A percentile compares a stretch with the other conserved stretches of the same genome.
phyloP scores from a whole-genome alignment of 768 basidiomycete genomes.

The Candolleomyces aberdarensis region DNA sequence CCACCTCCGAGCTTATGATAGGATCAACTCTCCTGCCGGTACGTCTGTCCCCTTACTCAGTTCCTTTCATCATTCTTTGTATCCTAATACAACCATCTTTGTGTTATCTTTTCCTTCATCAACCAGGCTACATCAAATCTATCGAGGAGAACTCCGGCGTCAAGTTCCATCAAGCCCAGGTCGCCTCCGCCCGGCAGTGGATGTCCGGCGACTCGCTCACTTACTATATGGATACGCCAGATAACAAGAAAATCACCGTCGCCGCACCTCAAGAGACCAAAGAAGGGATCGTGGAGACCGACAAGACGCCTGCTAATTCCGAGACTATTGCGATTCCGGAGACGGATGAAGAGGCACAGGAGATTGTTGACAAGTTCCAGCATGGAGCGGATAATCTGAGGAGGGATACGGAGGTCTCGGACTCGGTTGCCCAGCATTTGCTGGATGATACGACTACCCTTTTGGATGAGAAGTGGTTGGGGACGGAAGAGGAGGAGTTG shows the following conservation, averaged over 20 bases:
- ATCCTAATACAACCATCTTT: background rate
- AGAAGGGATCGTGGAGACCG: constrained; percentile 47
- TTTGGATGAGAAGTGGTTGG: constrained; percentile 80
- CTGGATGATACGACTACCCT: constrained; percentile 60
- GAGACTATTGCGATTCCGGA: constrained; percentile 67
- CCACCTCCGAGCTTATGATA: constrained; percentile 88
- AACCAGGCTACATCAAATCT: constrained; percentile 48
- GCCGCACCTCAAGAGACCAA: constrained; percentile 49
- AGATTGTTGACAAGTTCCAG: constrained; percentile 73
- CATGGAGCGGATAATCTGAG: constrained; percentile 51
- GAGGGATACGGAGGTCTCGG: constrained; percentile 63
- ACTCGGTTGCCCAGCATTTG: constrained; percentile 81
- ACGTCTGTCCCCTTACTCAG: constrained; percentile 15
- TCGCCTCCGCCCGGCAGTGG: constrained; percentile 79
- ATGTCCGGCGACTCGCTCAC: constrained; percentile 46
- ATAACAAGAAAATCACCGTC: constrained; percentile 54
- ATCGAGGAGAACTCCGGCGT: constrained; percentile 78
- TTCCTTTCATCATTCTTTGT: background rate
- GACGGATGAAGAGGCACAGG: constrained; percentile 61
- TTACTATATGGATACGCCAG: background rate
- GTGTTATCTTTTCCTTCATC: constrained; percentile 7
- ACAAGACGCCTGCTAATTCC: constrained; percentile 49
- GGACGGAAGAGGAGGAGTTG: constrained; percentile 79
- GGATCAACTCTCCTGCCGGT: constrained; percentile 78
- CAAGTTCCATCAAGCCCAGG: constrained; percentile 81